Percentiles rank a stretch among this genome's conserved stretches.
Conservation (phyloP, 2,329 filamentous ascomycete genomes). For the Myriangium duriaei region DNA sequence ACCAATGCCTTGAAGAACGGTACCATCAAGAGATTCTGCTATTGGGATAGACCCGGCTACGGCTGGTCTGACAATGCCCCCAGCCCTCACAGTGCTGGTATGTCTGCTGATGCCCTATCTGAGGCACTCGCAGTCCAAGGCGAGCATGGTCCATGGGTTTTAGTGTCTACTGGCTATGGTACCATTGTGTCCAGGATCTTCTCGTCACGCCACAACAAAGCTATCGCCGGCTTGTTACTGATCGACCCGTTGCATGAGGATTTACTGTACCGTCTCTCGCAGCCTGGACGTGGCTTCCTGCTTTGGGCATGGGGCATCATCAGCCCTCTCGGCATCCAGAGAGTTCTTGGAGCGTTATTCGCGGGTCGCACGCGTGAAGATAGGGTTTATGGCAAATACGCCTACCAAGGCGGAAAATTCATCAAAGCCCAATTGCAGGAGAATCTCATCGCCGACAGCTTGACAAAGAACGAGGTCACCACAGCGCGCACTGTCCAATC, state of each 20-base stretch:
- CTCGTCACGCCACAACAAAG: constrained; percentile 63
- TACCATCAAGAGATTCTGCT: constrained; percentile 81
- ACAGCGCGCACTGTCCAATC: constrained; percentile 70
- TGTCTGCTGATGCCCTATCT: constrained; percentile 78
- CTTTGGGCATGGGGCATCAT: constrained; percentile 80
- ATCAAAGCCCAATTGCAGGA: constrained; percentile 91
- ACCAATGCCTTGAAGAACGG: constrained; percentile 64
- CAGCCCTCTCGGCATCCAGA: constrained; percentile 75
- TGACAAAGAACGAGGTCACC: constrained; percentile 71
- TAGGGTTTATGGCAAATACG: constrained; percentile 67
- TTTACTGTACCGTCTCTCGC: constrained; percentile 55
- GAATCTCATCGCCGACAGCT: constrained; percentile 70
- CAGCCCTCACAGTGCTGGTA: constrained; percentile 83
- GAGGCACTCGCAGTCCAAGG: constrained; percentile 71
- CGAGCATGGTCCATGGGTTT: constrained; percentile 78
- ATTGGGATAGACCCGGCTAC: constrained; percentile 83
- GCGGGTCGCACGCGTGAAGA: constrained; percentile 68
- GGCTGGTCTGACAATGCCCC: constrained; percentile 86
- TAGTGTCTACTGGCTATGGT: constrained; percentile 76
- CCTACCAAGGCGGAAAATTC: constrained; percentile 68
- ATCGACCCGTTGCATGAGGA: constrained; percentile 87
- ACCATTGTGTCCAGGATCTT: constrained; percentile 87
- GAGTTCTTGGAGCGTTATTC: constrained; percentile 69
- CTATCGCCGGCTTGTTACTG: constrained; percentile 67
- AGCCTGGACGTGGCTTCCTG: constrained; percentile 60